These are phyloP conservation scores for Saccharomycopsis olivae DNA, from an alignment of 805 yeast species.

Conservation along the genomic window DNA sequence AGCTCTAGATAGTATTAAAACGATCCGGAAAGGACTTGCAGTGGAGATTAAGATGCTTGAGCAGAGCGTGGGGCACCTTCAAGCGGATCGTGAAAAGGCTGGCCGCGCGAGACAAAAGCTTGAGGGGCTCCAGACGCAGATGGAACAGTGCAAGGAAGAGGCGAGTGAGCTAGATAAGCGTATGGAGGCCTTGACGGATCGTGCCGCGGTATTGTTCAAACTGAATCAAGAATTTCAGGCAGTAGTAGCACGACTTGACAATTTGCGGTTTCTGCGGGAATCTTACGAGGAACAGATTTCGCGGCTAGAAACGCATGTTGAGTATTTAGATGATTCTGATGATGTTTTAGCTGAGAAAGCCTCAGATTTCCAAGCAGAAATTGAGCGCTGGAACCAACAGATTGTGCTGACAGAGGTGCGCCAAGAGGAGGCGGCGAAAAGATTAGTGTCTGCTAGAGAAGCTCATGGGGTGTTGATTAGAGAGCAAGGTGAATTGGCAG, in stretches of 20 bases:
- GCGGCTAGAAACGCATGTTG: constrained; percentile 39
- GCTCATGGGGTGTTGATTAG: constrained; percentile 24
- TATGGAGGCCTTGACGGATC: constrained; percentile 42
- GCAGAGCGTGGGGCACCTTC: constrained; percentile 69
- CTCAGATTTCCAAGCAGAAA: constrained; percentile 23
- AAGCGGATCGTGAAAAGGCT: constrained; percentile 66
- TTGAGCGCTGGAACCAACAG: constrained; percentile 17
- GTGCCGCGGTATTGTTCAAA: constrained; percentile 55
- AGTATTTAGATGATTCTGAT: constrained; percentile 32
- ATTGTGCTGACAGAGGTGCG: constrained; percentile 9
- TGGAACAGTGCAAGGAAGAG: constrained; percentile 36
- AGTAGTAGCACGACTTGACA: constrained; percentile 52
- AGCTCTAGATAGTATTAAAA: constrained; percentile 72
- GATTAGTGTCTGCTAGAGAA: constrained; percentile 18
- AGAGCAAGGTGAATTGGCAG: constrained; percentile 34
- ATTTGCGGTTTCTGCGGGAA: constrained; percentile 36
- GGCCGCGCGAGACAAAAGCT: constrained; percentile 42
- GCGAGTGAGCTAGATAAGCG: constrained; percentile 38
- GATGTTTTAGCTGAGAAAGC: constrained; percentile 22
- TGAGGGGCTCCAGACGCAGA: constrained; percentile 30
- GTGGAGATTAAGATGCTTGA: constrained; percentile 65
- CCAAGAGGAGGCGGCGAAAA: background rate
- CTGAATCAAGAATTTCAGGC: constrained; percentile 76
- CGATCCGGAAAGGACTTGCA: constrained; percentile 65
- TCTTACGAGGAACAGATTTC: constrained; percentile 40